Base-by-base conservation (phyloP, 1,139 yeast species). In the Spencermartinsiella ligniputridi region DNA sequence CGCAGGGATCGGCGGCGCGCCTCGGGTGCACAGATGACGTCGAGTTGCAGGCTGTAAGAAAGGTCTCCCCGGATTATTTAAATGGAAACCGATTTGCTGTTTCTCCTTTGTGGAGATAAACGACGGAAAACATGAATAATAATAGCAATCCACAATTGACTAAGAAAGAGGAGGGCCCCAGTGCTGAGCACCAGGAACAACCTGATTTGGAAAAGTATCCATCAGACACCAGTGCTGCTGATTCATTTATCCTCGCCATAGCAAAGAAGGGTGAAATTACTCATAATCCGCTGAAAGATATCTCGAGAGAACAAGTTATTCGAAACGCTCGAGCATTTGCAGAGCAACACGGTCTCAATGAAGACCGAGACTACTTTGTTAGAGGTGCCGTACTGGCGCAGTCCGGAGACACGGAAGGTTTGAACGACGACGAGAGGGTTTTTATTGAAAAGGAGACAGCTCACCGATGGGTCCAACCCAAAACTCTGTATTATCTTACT, bases 331-430 rank as follows among this genome's bases (percentile, higher is more conserved):
- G 83, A 48, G 72, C 73, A 49, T 86, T 83, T 62, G 90, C 90
- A 20, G 59, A 65, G 34, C 76, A 75, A 52, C 69, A 83, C 56
- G 79, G 72, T 6, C 63, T 86, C 56, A 55, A 50, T 3, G 89
- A 83, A 12, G 61, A 64, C 53, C 69, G 73, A 1, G 90, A 83
- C 9, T 65, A 79, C 41, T 83, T 87, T 61, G 80, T 81, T 15
- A 72, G 75, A 38, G 95, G 84, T 20, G 95, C 95, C 1, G 82
- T 88, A 1, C 66, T 84, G 37, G 90, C 95, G 1, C 76, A 89
- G 59, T 65, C 72, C 33, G 92, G 92, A 4, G 62, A 61, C 6
- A 77, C 74, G 1, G 79, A 76, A 55, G 73, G 80, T 25, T 78
- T 86, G 78, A 62, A 67, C 0, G 77, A 78, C 44, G 82, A 78